Conservation (phyloP, 2,329 filamentous ascomycete genomes). For the Trichoderma breve region DNA sequence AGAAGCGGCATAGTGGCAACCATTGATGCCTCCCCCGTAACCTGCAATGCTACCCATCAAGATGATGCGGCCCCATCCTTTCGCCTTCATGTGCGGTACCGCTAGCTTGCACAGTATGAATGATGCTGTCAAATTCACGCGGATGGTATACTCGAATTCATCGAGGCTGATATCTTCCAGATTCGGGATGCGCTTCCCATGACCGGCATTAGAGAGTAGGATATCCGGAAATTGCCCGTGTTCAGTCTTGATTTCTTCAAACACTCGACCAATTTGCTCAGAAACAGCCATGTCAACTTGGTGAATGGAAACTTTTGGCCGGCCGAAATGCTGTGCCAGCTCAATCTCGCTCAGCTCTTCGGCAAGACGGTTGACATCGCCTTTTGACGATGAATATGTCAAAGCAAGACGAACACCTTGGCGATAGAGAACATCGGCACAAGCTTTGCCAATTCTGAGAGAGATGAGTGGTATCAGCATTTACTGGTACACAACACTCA, state of each 20-base stretch:
- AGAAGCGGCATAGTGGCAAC: neutral
- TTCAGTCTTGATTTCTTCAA: neutral
- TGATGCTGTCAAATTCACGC: constrained; percentile 60
- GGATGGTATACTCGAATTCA: constrained; percentile 63
- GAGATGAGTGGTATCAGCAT: neutral
- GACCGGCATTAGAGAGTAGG: constrained; percentile 54
- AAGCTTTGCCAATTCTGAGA: neutral
- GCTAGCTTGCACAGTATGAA: constrained; percentile 37
- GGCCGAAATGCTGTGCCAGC: neutral
- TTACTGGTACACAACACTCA: neutral
- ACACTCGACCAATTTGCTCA: neutral
- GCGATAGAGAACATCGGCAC: neutral
- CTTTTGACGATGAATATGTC: neutral
- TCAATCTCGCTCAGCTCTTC: neutral
- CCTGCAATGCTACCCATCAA: neutral
- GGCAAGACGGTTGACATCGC: neutral
- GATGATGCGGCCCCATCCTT: neutral
- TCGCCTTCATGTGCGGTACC: neutral
- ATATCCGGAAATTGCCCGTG: neutral
- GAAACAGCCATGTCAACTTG: neutral
- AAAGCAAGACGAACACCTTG: neutral
- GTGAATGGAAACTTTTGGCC: neutral
- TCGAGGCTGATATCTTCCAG: constrained; percentile 60
- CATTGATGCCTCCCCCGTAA: neutral
- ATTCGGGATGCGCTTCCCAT: constrained; percentile 58